Conservation (phyloP, 805 yeast genomes). For the Ogataea methanolica region DNA sequence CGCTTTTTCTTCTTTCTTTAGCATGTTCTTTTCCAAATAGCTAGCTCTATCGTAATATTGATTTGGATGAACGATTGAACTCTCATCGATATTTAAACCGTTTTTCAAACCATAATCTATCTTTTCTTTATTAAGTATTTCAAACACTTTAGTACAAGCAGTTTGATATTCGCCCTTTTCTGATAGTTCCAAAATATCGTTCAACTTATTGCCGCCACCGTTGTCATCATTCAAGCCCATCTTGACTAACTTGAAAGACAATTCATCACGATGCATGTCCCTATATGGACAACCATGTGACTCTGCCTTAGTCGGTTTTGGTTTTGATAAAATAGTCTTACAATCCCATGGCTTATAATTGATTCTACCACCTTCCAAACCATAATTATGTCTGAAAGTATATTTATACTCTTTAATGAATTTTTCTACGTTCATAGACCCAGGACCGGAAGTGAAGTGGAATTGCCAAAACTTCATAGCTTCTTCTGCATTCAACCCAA, state of each 20-base stretch:
- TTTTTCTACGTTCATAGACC: constrained; percentile 59
- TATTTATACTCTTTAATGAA: constrained; percentile 87
- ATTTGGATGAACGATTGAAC: constrained; percentile 80
- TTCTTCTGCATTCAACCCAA: constrained; percentile 84
- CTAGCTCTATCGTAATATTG: constrained; percentile 77
- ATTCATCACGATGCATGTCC: constrained; percentile 61
- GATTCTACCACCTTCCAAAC: constrained; percentile 84
- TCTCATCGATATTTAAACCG: constrained; percentile 45
- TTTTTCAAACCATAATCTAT: constrained; percentile 31
- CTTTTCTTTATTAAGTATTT: constrained; percentile 52
- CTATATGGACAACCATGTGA: constrained; percentile 93
- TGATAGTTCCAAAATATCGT: constrained; percentile 64
- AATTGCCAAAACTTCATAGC: constrained; percentile 80
- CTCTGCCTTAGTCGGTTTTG: constrained; percentile 63
- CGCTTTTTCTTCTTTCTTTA: constrained; percentile 11
- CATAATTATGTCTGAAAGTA: constrained; percentile 85
- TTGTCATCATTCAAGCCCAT: constrained; percentile 63
- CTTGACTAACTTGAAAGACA: constrained; percentile 49
- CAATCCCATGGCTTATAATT: constrained; percentile 88
- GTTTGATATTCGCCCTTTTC: constrained; percentile 67
- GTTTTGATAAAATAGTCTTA: constrained; percentile 65
- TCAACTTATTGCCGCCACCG: constrained; percentile 44
- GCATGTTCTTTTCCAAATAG: constrained; percentile 41
- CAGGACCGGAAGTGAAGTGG: constrained; percentile 53
- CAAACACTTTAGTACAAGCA: constrained; percentile 90